Evolutionary conservation across 768 basidiomycete species (phyloP).

Genomic region (Amanita pallidorosea): DNA sequence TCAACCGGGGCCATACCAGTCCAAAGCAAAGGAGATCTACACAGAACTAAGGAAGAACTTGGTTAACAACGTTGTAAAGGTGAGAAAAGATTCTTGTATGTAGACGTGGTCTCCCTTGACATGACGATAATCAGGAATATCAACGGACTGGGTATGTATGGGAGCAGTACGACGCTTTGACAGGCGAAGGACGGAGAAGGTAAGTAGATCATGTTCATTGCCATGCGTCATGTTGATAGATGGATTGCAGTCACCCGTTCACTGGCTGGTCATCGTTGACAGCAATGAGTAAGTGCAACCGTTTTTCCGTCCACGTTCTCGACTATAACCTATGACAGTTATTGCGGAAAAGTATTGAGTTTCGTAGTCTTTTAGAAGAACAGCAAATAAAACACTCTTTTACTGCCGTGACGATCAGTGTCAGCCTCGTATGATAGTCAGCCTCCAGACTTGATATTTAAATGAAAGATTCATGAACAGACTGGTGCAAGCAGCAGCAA

Average conservation of each 20-base stretch:
- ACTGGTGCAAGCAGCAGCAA: neutral
- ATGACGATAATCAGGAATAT: slow-evolving; percentile 52
- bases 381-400: neutral
- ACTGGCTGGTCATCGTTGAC: slow-evolving; percentile 94
- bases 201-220: slow-evolving; percentile 18
- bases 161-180: slow-evolving; percentile 89
- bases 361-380: neutral
- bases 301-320: neutral
- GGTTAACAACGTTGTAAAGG: slow-evolving; percentile 70
- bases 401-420: neutral
- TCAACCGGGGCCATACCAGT: slow-evolving; percentile 73
- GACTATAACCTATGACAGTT: neutral
- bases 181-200: slow-evolving; percentile 82
- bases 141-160: slow-evolving; percentile 90
- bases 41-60: slow-evolving; percentile 70
- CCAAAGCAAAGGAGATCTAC: slow-evolving; percentile 70
- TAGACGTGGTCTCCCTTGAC: neutral
- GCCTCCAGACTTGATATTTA: neutral
- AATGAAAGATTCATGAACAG: neutral
- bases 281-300: slow-evolving; percentile 60
- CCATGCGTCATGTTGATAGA: slow-evolving; percentile 6
- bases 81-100: slow-evolving; percentile 8
- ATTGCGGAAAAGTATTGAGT: slow-evolving; percentile 7
- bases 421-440: neutral
- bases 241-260: slow-evolving; percentile 70